Percentiles rank a stretch among this genome's conserved stretches.
Conservation (phyloP, 2,329 filamentous ascomycete genomes). For the Alternaria arbusti region DNA sequence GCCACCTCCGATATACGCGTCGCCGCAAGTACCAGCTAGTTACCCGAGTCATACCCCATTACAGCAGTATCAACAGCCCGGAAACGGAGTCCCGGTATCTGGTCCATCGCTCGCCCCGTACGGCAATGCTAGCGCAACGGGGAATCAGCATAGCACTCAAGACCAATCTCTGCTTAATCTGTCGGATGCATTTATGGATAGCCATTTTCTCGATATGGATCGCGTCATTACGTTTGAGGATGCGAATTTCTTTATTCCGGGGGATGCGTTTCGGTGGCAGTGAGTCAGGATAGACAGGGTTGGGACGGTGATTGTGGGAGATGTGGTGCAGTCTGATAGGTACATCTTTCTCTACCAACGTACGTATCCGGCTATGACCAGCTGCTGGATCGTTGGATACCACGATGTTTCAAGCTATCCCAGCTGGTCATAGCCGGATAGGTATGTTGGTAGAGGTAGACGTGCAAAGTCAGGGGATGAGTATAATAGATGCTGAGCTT, state of each 20-base stretch:
- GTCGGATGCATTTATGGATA: slow-evolving; percentile 42
- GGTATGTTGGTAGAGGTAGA: neutral
- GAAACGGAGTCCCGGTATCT: neutral
- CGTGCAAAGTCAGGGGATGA: neutral
- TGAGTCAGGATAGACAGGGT: neutral
- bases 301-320: neutral
- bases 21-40: neutral
- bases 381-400: neutral
- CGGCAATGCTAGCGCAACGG: neutral
- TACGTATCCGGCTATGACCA: neutral
- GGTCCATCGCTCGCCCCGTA: neutral
- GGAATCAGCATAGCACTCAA: slow-evolving; percentile 27
- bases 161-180: slow-evolving; percentile 40
- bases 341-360: neutral
- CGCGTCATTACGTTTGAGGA: slow-evolving; percentile 46
- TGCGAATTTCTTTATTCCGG: slow-evolving; percentile 42
- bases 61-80: slow-evolving; percentile 4
- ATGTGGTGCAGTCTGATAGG: neutral
- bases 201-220: slow-evolving; percentile 43
- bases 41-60: slow-evolving; percentile 3
- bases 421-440: neutral
- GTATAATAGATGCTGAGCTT: neutral
- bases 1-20: neutral
- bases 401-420: neutral
- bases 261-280: slow-evolving; percentile 38